Evolutionary conservation across 2,329 filamentous ascomycete species (phyloP).

Genomic region (Scedosporium apiospermum): DNA sequence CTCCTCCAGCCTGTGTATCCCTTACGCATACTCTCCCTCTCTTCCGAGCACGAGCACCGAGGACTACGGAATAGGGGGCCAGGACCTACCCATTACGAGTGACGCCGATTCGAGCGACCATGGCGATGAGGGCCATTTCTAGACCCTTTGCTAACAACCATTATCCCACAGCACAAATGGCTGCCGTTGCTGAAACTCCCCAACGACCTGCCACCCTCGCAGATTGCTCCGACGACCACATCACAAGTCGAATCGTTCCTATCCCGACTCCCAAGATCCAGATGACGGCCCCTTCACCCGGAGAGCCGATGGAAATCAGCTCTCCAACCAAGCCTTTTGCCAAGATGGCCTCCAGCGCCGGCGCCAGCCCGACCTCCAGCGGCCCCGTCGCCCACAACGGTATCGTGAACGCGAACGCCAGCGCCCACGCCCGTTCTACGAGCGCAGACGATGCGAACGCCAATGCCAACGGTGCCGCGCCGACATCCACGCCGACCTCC

Average conservation of each 20-base stretch:
- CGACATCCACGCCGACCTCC: conserved; percentile 2
- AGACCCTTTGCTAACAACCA: neutral
- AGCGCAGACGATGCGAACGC: neutral
- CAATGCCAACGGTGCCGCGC: conserved; percentile 16
- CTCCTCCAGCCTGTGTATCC: neutral
- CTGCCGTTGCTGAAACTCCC: conserved; percentile 10
- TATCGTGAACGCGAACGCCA: conserved; percentile 34
- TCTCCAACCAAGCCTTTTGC: conserved; percentile 39
- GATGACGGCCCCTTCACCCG: conserved; percentile 48
- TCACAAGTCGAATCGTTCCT: conserved; percentile 30
- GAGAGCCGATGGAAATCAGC: conserved; percentile 53
- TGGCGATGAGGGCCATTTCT: neutral
- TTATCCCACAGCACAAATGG: conserved; percentile 8
- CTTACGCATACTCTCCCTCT: neutral
- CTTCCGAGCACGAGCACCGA: neutral
- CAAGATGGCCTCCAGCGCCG: neutral
- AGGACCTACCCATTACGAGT: neutral
- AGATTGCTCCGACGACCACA: conserved; percentile 7
- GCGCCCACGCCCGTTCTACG: conserved; percentile 23
- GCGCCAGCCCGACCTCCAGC: neutral
- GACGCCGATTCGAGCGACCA: neutral
- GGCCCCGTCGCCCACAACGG: conserved; percentile 24
- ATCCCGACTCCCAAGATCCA: conserved; percentile 48
- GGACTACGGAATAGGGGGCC: neutral
- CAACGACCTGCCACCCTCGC: conserved; percentile 9